Conservation (phyloP, 2,329 filamentous ascomycete species). For the Capronia epimyces region DNA sequence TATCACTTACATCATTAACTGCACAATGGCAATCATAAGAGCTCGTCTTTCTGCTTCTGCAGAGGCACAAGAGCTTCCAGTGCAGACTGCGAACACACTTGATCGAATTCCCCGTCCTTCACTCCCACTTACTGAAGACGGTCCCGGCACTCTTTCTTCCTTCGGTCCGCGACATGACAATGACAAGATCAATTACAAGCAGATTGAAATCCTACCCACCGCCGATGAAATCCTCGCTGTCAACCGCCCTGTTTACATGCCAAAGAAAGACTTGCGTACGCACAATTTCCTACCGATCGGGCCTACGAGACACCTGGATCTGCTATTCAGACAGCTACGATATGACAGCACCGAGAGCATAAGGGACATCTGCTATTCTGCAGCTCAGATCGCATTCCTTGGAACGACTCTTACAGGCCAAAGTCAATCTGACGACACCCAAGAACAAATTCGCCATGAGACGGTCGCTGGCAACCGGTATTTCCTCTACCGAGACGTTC, state of each 20-base stretch:
- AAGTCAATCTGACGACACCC: not conserved
- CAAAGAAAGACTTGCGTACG: constrained; percentile 30
- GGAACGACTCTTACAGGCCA: not conserved
- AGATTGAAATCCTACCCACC: constrained; percentile 37
- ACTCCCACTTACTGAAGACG: constrained; percentile 25
- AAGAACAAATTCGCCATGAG: constrained; percentile 11
- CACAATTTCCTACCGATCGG: constrained; percentile 31
- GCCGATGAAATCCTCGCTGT: constrained; percentile 33
- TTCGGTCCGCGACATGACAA: constrained; percentile 35
- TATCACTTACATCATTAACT: not conserved
- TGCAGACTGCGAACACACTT: constrained; percentile 1
- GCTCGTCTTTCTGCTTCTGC: not conserved
- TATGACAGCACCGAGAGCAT: constrained; percentile 35
- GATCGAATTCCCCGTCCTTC: constrained; percentile 12
- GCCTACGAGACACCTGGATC: constrained; percentile 32
- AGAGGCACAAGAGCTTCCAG: not conserved
- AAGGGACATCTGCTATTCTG: constrained; percentile 32
- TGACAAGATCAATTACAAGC: constrained; percentile 33
- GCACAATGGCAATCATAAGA: constrained; percentile 4
- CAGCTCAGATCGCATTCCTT: constrained; percentile 22
- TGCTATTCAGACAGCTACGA: constrained; percentile 37
- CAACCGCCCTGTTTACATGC: constrained; percentile 33
- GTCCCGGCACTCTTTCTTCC: constrained; percentile 28
- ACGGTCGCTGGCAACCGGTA: constrained; percentile 15
- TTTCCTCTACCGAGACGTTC: constrained; percentile 19